phyloP scores from a whole-genome alignment of 2,329 filamentous ascomycete species.

The Allantophomopsis cytisporea region DNA sequence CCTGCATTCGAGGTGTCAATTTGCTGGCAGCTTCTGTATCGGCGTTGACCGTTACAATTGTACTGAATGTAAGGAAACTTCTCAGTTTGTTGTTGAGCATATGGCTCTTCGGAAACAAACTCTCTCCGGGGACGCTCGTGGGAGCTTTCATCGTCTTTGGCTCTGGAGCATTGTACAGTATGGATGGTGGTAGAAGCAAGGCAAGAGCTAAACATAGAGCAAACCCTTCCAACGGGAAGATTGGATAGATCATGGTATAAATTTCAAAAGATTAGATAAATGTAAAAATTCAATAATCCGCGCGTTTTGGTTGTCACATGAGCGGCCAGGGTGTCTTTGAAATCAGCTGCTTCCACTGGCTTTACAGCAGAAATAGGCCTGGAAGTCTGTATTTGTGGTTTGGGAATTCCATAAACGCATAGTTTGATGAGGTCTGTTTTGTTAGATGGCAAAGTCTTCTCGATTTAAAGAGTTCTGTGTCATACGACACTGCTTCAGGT shows the following conservation, averaged over 20 bases:
- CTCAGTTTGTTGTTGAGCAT: slow-evolving; percentile 86
- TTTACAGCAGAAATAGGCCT: too few species aligned
- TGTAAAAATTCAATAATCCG: too few species aligned
- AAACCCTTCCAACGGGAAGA: slow-evolving; percentile 1
- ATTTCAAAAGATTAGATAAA: too few species aligned
- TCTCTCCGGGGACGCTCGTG: slow-evolving; percentile 62
- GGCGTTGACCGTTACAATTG: slow-evolving; percentile 90
- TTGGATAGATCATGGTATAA: not conserved
- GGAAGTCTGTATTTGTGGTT: too few species aligned
- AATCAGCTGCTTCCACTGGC: too few species aligned
- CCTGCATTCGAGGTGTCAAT: slow-evolving; percentile 93
- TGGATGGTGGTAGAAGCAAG: slow-evolving; percentile 38
- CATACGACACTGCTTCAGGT: too few species aligned
- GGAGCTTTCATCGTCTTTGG: slow-evolving; percentile 82
- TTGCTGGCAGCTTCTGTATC: slow-evolving; percentile 80
- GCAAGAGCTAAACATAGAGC: slow-evolving; percentile 17
- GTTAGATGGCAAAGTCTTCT: too few species aligned
- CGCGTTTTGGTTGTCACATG: too few species aligned
- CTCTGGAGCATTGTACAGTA: slow-evolving; percentile 80
- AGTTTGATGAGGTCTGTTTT: too few species aligned
- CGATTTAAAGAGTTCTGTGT: too few species aligned
- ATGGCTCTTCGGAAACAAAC: slow-evolving; percentile 79
- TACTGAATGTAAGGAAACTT: slow-evolving; percentile 88
- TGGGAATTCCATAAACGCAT: too few species aligned
- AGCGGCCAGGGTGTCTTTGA: too few species aligned